A percentile compares a stretch with the other conserved stretches of the same genome.
phyloP scores from a whole-genome alignment of 2,329 filamentous ascomycete species.

The Paraphaeosphaeria minitans region DNA sequence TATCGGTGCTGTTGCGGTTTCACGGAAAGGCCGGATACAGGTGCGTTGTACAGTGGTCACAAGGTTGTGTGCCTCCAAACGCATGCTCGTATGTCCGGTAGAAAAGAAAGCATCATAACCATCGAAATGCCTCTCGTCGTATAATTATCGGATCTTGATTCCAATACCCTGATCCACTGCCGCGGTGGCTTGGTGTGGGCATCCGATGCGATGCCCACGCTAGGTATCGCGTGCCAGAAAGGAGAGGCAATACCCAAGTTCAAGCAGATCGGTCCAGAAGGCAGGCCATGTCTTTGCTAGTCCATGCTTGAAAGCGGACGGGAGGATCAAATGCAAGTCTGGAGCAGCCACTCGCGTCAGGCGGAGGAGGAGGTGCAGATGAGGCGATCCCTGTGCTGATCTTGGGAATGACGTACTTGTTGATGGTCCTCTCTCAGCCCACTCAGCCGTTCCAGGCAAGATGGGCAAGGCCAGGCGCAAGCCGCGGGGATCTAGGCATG shows the following conservation, averaged over 20 bases:
- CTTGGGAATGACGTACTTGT: conserved; percentile 1
- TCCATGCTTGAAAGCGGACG: not conserved
- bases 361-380: not conserved
- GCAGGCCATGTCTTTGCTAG: too few species aligned
- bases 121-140: not conserved
- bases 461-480: not conserved
- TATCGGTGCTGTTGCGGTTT: not conserved
- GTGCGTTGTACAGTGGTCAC: not conserved
- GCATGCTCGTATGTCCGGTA: not conserved
- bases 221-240: not conserved
- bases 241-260: not conserved
- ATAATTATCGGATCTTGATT: not conserved
- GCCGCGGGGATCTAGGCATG: not conserved
- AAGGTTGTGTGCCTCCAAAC: not conserved
- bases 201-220: not conserved
- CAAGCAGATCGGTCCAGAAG: not conserved
- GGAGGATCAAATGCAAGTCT: not conserved
- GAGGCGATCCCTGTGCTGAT: conserved; percentile 3
- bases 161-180: not conserved
- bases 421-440: not conserved
- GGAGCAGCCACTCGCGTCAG: conserved; percentile 2
- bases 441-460: not conserved
- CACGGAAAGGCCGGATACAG: not conserved
- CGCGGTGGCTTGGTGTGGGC: not conserved
- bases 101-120: not conserved